Base-by-base conservation (phyloP, 352 stramenopile genomes). In the Peronospora destructor region DNA sequence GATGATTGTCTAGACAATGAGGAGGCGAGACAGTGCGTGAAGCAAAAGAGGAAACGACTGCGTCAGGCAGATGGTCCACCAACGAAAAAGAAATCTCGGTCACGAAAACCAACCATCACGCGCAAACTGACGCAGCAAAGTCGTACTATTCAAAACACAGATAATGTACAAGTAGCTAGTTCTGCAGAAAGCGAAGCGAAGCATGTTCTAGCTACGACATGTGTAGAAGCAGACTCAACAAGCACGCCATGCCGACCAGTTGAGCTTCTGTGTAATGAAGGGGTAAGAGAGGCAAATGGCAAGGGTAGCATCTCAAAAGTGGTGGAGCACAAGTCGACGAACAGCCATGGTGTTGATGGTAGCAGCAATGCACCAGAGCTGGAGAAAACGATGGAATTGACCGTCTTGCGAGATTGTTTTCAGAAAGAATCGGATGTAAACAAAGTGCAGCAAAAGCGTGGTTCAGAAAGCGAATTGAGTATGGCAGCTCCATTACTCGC, bases 1-100 rank as follows among this genome's bases (percentile, higher is more conserved):
- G 72, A 81, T 21, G 72, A 79, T 19, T 74, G 73, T 30, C 29
- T 82, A 12, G 48, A 76, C 34, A 72, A 49, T 33, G 59, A 76
- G 14, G 47, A 59, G n/a, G 56, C 51, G 3, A 55, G 30, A 10
- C 40, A 9, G 1, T 16, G 52, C 1, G 47, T 44, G 4, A 71
- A 64, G 17, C 36, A 14, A 14, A 71, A 64, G 32, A 45, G 50
- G 17, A 70, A 69, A 17, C 55, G 55, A 26, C 17, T 59, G 26
- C 66, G 52, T 12, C 58, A 71, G 47, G 10, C 38, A 8, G n/a
- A 42, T 4, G 4, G 17, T 8, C 14, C 32, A 3, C 45, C 45
- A 49, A 67, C 58, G 17, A 66, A 60, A 52, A 68, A 61, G 32
- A 66, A 49, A 29, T 5, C 53, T n/a, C 56, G 50, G 23, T 47